Conservation (phyloP, 192 early-diverging fungal genomes). For the Umbelopsis ramanniana region DNA sequence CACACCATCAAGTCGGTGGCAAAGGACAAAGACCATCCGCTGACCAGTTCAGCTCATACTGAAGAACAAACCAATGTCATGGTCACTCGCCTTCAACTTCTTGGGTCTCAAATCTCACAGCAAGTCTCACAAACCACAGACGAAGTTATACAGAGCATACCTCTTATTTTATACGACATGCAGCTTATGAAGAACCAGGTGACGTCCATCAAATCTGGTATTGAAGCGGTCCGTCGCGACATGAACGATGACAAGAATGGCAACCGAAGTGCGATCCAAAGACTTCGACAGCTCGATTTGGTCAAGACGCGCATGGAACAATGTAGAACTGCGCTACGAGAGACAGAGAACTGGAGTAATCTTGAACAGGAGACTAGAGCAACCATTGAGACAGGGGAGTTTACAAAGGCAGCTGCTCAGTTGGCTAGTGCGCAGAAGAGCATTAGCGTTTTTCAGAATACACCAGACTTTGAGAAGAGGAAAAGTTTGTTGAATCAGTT, state of each 20-base stretch:
- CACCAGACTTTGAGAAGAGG: constrained; percentile 70
- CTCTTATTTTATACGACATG: constrained; percentile 65
- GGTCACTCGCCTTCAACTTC: constrained; percentile 62
- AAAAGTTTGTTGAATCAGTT: constrained; percentile 56
- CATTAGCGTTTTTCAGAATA: constrained; percentile 64
- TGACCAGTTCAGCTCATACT: constrained; percentile 31
- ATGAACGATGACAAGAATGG: constrained; percentile 41
- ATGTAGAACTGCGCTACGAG: constrained; percentile 61
- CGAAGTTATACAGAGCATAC: constrained; percentile 61
- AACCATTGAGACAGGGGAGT: constrained; percentile 67
- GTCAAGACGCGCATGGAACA: constrained; percentile 72
- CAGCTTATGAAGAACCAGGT: constrained; percentile 61
- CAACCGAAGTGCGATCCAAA: constrained; percentile 54
- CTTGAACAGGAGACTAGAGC: constrained; percentile 67
- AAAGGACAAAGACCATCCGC: constrained; percentile 13
- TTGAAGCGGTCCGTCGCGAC: constrained; percentile 49
- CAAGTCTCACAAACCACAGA: constrained; percentile 58
- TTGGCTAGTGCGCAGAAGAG: constrained; percentile 71
- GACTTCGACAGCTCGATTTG: constrained; percentile 63
- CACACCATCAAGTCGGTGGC: constrained; percentile 19
- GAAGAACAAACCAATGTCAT: constrained; percentile 56
- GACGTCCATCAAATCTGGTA: constrained; percentile 44
- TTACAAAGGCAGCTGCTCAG: constrained; percentile 59
- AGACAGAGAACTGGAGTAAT: constrained; percentile 82
- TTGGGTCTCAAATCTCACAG: constrained; percentile 58